phyloP scores from a whole-genome alignment of 1,284 basidiomycete species.

The Ceratobasidium sp. region DNA sequence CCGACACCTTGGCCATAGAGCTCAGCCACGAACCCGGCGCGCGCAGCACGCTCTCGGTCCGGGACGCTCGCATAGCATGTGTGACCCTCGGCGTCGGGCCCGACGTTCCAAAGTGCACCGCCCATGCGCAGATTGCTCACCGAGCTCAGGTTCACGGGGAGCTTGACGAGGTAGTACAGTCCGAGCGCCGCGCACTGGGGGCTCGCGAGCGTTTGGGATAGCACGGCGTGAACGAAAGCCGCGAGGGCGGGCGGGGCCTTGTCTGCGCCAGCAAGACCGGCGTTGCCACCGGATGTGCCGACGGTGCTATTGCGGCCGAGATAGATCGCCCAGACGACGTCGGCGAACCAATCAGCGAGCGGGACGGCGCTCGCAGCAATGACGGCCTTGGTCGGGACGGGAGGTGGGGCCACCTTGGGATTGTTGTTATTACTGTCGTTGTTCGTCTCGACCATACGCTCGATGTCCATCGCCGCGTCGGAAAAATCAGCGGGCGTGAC shows the following conservation, averaged over 20 bases:
- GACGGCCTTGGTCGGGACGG: conserved; percentile 45
- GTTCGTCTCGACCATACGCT: conserved; percentile 12
- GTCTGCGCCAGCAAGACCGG: conserved; percentile 40
- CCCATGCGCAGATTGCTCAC: not conserved
- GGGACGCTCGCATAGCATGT: conserved; percentile 31
- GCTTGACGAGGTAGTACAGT: conserved; percentile 44
- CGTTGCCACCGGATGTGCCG: conserved; percentile 17
- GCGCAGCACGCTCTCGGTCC: conserved; percentile 38
- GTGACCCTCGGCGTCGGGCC: conserved; percentile 31
- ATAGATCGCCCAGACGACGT: conserved; percentile 46
- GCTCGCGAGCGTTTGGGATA: conserved; percentile 44
- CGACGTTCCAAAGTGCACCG: conserved; percentile 26
- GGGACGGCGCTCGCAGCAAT: conserved; percentile 48
- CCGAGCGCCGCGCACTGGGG: conserved; percentile 48
- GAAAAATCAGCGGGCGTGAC: conserved; percentile 17
- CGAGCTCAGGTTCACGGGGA: conserved; percentile 35
- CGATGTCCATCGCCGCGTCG: conserved; percentile 16
- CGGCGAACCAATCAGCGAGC: conserved; percentile 48
- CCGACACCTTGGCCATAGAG: conserved; percentile 28
- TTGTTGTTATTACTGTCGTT: not conserved
- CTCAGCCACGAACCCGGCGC: conserved; percentile 36
- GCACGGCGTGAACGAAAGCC: conserved; percentile 43
- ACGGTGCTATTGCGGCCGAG: conserved; percentile 27
- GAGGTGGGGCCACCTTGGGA: conserved; percentile 6
- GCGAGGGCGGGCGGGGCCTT: conserved; percentile 33